Percentiles rank a stretch among this genome's conserved stretches.
phyloP scores from a whole-genome alignment of 2,329 filamentous ascomycete genomes.

The Tolypocladium paradoxum region DNA sequence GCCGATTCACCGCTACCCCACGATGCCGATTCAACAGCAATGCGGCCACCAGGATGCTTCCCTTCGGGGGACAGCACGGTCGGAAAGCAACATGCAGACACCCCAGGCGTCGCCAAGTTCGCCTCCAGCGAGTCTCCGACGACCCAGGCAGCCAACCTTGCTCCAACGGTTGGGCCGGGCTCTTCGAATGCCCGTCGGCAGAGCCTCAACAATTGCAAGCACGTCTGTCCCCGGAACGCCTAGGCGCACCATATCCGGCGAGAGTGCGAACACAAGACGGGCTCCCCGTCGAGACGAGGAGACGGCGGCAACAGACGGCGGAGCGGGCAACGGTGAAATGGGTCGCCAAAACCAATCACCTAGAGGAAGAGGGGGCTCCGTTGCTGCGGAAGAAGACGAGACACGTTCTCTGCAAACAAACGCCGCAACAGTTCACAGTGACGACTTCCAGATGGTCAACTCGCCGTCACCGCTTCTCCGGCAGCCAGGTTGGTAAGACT shows the following conservation, averaged over 20 bases:
- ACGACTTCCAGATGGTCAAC: slow-evolving; percentile 18
- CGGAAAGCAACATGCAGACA: neutral
- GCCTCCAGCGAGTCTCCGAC: neutral
- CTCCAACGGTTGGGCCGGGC: slow-evolving; percentile 14
- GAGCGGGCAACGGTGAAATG: neutral
- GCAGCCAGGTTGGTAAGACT: neutral
- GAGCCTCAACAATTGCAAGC: slow-evolving; percentile 23
- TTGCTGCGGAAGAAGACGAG: neutral
- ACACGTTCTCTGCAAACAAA: slow-evolving; percentile 15
- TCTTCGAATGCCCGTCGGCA: slow-evolving; percentile 19
- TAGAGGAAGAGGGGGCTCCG: neutral
- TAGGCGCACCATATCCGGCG: neutral
- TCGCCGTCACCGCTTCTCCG: neutral
- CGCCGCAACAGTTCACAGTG: slow-evolving; percentile 24
- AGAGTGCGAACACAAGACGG: neutral
- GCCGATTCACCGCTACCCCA: neutral
- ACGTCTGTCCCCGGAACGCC: slow-evolving; percentile 12
- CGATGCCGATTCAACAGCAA: neutral
- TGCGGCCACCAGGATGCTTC: neutral
- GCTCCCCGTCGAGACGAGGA: neutral
- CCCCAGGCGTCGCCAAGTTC: neutral
- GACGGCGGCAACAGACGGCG: neutral
- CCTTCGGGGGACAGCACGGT: neutral
- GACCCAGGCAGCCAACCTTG: slow-evolving; percentile 12
- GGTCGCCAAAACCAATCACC: neutral